phyloP scores from a whole-genome alignment of 495 filamentous ascomycete species.

The Neurospora sp. region DNA sequence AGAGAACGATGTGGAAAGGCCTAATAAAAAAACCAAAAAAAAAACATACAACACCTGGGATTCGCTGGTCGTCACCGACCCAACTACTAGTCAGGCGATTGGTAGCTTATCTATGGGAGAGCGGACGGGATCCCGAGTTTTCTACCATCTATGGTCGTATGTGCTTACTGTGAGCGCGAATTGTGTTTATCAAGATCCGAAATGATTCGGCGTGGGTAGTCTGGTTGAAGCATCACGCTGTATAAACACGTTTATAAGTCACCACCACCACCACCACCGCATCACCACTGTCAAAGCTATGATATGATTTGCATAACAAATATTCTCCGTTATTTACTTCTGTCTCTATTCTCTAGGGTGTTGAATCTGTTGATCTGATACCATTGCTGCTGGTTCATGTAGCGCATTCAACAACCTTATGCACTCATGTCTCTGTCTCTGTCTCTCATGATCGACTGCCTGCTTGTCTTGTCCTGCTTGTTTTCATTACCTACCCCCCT shows the following conservation, averaged over 20 bases:
- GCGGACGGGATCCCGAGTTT: constrained; percentile 40
- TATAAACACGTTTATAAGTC: neutral
- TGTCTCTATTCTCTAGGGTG: neutral
- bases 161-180: neutral
- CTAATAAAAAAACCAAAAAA: neutral
- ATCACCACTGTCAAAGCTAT: neutral
- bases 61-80: constrained; percentile 36
- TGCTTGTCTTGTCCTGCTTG: neutral
- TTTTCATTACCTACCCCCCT: neutral
- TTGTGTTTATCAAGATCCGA: neutral
- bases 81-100: constrained; percentile 31
- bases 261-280: neutral
- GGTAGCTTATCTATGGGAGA: constrained; percentile 36
- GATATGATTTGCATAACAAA: neutral
- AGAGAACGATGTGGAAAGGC: neutral
- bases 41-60: constrained; percentile 18
- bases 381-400: neutral
- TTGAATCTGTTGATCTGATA: neutral
- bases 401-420: neutral
- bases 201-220: neutral
- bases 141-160: constrained; percentile 8
- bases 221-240: neutral
- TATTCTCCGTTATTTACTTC: neutral
- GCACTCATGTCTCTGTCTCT: neutral
- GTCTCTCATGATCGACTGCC: neutral